Base-by-base conservation (phyloP, 345 rosid genomes). In the Angophora floribunda region DNA sequence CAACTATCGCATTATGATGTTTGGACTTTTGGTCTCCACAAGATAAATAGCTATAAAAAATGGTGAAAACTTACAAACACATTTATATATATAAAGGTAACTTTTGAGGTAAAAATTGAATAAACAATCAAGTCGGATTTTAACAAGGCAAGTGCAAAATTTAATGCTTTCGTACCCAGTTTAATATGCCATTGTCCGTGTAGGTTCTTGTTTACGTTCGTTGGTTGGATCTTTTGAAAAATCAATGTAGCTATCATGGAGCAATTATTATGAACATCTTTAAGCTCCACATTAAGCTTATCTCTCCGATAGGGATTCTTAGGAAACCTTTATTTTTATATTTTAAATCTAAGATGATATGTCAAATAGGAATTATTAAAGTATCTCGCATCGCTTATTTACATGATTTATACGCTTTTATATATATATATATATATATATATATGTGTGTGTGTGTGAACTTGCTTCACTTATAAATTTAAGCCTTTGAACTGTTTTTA, bases 381-480 rank as follows among this genome's bases (percentile, higher is more conserved):
- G n/a, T 63, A 14, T 63, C 36, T 7, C 75, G 6, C 75, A 63
- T 55, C 12, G 4, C 4, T 55, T 55, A 55, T 55, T 55, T 55
- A 22, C 4, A 55, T 12, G 61, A 9, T 4, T 55, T 55, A 22
- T 55, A 4, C 21, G 0, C 21, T 55, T 55, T 55, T 11, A 55
- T 55, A 2, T 36, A 36, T 36, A 36, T 36, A 36, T 36, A 36
- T 36, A 36, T 36, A 2, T 36, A 36, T 36, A 36, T 36, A 36
- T 36, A 36, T 36, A 2, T 36, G 2, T 36, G 4, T 36, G 4
- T 36, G 4, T 36, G 7, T 55, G 28, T 2, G 22, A 0, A 55
- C 28, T 55, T 0, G 12, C 13, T 55, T 55, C 13, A 55, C 6
- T 12, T 8, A 22, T 22, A 55, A 9, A 55, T 55, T 4, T 55